These are phyloP conservation scores for Lepraria neglecta DNA, from an alignment of 495 filamentous ascomycete genomes.

Conservation along the genomic window DNA sequence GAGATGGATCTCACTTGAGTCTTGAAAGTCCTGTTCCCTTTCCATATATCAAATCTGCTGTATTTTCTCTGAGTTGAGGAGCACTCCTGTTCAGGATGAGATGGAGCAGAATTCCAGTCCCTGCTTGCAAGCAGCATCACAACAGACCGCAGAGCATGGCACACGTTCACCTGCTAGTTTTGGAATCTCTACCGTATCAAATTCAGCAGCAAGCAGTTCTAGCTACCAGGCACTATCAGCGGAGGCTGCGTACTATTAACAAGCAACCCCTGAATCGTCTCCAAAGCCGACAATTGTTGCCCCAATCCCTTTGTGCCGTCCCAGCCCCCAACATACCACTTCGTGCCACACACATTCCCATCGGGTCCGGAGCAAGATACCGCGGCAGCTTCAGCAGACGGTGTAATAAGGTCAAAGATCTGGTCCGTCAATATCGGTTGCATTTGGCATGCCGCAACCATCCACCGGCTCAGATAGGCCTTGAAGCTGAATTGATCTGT, in stretches of 20 bases:
- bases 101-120: background rate
- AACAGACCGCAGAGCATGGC: background rate
- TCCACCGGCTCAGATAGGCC: conserved; percentile 64
- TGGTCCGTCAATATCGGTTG: conserved; percentile 53
- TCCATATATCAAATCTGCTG: too few species aligned
- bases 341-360: conserved; percentile 46
- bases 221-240: background rate
- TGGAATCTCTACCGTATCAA: too few species aligned
- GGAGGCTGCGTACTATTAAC: conserved; percentile 12
- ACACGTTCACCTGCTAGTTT: background rate
- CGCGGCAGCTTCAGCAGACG: conserved; percentile 55
- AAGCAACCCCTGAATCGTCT: conserved; percentile 51
- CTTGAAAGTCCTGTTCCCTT: too few species aligned
- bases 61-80: too few species aligned
- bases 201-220: background rate
- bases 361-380: conserved; percentile 50
- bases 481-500: conserved; percentile 71
- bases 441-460: conserved; percentile 58
- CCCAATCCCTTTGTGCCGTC: conserved; percentile 47
- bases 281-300: conserved; percentile 65
- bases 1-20: too few species aligned
- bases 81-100: too few species aligned
- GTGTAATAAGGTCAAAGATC: conserved; percentile 51
- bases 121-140: too few species aligned
- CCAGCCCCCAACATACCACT: conserved; percentile 44